Percentiles rank a stretch among this genome's conserved stretches.
Conservation (phyloP, 78 protist species). For the Parvularia atlantis region DNA sequence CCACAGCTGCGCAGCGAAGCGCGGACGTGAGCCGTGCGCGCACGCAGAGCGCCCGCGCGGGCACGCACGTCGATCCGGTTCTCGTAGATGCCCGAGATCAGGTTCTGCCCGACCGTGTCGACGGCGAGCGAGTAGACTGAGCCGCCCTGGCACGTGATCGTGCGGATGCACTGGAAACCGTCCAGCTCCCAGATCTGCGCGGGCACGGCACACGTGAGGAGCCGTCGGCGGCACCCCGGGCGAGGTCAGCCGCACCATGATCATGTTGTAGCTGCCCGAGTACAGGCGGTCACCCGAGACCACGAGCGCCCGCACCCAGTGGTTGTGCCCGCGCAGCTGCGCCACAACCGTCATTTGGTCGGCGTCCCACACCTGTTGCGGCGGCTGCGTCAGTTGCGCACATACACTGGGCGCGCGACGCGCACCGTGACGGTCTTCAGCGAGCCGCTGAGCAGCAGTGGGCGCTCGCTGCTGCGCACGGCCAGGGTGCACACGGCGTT, state of each 20-base stretch:
- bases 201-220: too few species aligned
- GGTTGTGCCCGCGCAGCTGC: conserved; percentile 36
- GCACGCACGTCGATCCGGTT: conserved; percentile 25
- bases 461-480: conserved; percentile 16
- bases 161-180: conserved; percentile 22
- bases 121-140: conserved; percentile 43
- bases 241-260: too few species aligned
- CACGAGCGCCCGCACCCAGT: conserved; percentile 52
- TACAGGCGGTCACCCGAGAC: conserved; percentile 23
- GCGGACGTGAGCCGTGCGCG: too few species aligned
- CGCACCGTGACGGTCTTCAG: conserved; percentile 21
- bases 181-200: conserved; percentile 38
- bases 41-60: neutral
- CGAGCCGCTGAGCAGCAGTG: conserved; percentile 26
- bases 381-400: too few species aligned
- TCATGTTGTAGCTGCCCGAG: conserved; percentile 34
- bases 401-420: too few species aligned
- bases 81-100: conserved; percentile 47
- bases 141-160: conserved; percentile 31
- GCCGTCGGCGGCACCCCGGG: too few species aligned
- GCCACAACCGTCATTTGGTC: conserved; percentile 17
- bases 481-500: conserved; percentile 39
- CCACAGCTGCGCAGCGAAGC: neutral
- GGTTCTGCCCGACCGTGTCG: neutral
- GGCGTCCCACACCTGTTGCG: conserved; percentile 24